Evolutionary conservation across 2,329 filamentous ascomycete genomes (phyloP), one percentile per base, ranked within the genome.

Genomic region (Penicillium hesseltinei): DNA sequence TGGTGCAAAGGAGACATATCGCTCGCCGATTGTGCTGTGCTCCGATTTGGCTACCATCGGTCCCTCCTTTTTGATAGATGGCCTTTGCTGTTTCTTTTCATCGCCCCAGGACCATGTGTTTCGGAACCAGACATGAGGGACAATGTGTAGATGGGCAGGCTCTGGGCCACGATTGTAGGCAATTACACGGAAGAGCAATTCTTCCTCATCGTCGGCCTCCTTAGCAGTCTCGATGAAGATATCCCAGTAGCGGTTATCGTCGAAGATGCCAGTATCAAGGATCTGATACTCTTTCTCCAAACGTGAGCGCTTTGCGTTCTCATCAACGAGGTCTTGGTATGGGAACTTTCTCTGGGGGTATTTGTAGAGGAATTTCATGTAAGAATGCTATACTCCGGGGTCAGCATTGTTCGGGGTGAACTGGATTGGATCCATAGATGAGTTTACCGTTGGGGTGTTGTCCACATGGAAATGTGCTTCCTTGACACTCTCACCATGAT

Each of bases 301-400:
- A 73, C 88, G 90, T 55, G 83, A 82, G 63, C 92, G 85, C 64
- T 82, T 84, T 43, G 87, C 92, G 71, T 96, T 97, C 71, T 95
- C 91, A 62, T 90, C 81, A 63, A 95, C 79, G 46, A 97, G 81
- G 63, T 96, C 87, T 74, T 97, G 83, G 79, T 97, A 97, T 2
- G 93, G 94, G 69, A 97, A 97, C 62, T 88, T 86, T 68, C 84
- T 84, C 77, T 97, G 93, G 0, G 94, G 94, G 69, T 97, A 95
- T 77, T 97, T 97, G 84, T 97, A 97, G 65, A 97, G 87, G 71
- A 88, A 95, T 76, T 97, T 97, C 93, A 97, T 97, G 80, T 97
- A 97, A 29, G 93, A 96, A 77, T 97, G 92, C 90, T 92, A 73
- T 31, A 58, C 15, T 57, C 17, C 19, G 21, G 17, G 17, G 48